A percentile compares a stretch with the other conserved stretches of the same genome.
Conservation (phyloP, 768 basidiomycete genomes). For the Russula earlei region DNA sequence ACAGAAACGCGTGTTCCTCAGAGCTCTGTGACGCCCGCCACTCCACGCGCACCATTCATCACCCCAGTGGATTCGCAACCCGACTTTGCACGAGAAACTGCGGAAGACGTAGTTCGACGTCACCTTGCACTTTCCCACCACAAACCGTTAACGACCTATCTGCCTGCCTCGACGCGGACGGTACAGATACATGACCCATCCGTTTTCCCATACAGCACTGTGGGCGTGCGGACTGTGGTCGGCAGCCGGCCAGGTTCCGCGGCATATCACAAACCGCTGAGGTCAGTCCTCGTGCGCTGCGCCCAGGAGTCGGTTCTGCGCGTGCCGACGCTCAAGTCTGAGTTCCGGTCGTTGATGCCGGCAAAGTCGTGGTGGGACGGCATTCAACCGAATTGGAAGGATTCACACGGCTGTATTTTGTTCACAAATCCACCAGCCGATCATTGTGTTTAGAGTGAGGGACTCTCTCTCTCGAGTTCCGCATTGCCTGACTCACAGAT, state of each 20-base stretch:
- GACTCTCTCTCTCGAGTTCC: background rate
- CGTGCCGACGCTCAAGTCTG: conserved; percentile 51
- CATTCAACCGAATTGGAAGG: conserved; percentile 22
- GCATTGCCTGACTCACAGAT: too few relatives aligned
- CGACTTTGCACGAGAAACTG: conserved; percentile 49
- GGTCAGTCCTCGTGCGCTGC: conserved; percentile 46
- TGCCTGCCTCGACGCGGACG: conserved; percentile 22
- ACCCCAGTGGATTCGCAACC: conserved; percentile 41
- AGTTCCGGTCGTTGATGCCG: conserved; percentile 43
- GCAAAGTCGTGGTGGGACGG: conserved; percentile 81
- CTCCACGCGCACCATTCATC: conserved; percentile 53
- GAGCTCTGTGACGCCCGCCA: conserved; percentile 13
- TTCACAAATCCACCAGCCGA: conserved; percentile 1
- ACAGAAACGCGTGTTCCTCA: conserved; percentile 32
- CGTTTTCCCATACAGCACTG: background rate
- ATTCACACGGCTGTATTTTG: background rate
- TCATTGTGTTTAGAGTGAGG: background rate
- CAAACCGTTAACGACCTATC: conserved; percentile 24
- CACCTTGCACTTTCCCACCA: conserved; percentile 66
- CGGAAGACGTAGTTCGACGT: conserved; percentile 42
- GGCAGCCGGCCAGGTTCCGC: conserved; percentile 33
- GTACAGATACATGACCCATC: conserved; percentile 25
- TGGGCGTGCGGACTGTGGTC: conserved; percentile 9
- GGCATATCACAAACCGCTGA: conserved; percentile 31
- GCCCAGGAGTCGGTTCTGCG: conserved; percentile 41